Percentiles rank a stretch among this genome's conserved stretches.
These are phyloP conservation scores for Auricularia sp. DNA, from an alignment of 768 basidiomycete species.

Conservation along the genomic window DNA sequence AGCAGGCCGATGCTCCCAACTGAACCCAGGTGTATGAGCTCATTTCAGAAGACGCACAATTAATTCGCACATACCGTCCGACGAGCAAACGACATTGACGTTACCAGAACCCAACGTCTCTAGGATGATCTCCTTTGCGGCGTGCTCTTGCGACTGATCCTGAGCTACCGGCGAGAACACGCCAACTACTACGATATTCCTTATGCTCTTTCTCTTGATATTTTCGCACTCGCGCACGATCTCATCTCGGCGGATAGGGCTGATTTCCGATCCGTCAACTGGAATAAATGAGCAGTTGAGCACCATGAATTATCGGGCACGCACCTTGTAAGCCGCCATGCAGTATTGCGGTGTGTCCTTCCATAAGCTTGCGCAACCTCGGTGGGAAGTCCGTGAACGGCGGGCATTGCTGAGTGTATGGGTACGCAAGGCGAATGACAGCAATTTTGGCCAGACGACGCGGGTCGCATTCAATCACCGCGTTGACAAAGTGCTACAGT, in stretches of 20 bases:
- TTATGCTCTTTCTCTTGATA: slow-evolving; percentile 26
- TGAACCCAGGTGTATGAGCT: slow-evolving; percentile 8
- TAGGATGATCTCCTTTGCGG: neutral
- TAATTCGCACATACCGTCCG: slow-evolving; percentile 27
- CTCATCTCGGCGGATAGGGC: slow-evolving; percentile 33
- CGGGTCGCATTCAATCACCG: slow-evolving; percentile 48
- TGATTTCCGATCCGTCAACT: slow-evolving; percentile 41
- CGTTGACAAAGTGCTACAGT: slow-evolving; percentile 44
- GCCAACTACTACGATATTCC: slow-evolving; percentile 35
- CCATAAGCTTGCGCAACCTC: slow-evolving; percentile 22
- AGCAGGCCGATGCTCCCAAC: slow-evolving; percentile 51
- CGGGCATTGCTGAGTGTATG: slow-evolving; percentile 47
- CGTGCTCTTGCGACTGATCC: slow-evolving; percentile 2
- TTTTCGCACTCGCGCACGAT: slow-evolving; percentile 32
- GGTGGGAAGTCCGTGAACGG: slow-evolving; percentile 45
- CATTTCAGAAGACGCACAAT: too few species aligned
- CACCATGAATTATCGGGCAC: neutral
- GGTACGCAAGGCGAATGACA: slow-evolving; percentile 52
- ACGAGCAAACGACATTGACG: slow-evolving; percentile 39
- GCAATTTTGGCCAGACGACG: slow-evolving; percentile 48
- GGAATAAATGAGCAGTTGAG: slow-evolving; percentile 23
- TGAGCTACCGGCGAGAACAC: slow-evolving; percentile 42
- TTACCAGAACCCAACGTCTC: slow-evolving; percentile 6
- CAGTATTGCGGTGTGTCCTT: slow-evolving; percentile 28
- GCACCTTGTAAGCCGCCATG: slow-evolving; percentile 34